Base-by-base conservation (phyloP, 176 grass and related monocot species). In the Chloris gayana region DNA sequence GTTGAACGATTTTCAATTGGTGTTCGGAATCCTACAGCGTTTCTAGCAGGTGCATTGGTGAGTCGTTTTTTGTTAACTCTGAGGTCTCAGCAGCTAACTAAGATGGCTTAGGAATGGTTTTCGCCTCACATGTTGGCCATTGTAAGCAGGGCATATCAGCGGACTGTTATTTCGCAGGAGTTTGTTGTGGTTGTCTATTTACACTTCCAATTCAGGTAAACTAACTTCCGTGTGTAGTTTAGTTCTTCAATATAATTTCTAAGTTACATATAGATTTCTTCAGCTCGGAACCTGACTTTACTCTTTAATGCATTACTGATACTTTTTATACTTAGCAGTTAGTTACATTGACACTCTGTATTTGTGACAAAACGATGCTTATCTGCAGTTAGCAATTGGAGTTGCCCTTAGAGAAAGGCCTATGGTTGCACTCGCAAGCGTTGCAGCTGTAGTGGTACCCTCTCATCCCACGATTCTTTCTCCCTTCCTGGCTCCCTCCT, bases 1-100 rank as follows among this genome's bases (percentile, higher is more conserved):
- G 94, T 97, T 87, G 91, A 93, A 67, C 44, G 94, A 63, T 93
- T 97, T 82, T 94, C 94, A 47, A 77, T 97, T 71, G 94, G 91
- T 26, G 79, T 79, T 22, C 85, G 94, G 47, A 97, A 97, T 85
- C 82, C 91, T 53, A 97, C 89, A 78, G 82, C 81, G 82, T 97
- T 97, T 89, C 65, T 97, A 83, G 94, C 94, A 45, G 94, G 94
- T 1, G 79, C 91, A 89, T 87, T 69, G 77, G 94, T 97, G 53
- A 88, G 91, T 84, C 21, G 80, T 78, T 44, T 78, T 44, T 78
- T 4, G 22, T 45, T 60, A 30, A 50, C 50, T 74, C n/a, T n/a
- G n/a, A n/a, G n/a, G n/a, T n/a, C 39, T 11, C 19, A 15, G 14
- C 39, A 0, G 35, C 17, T 49, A 33, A 30, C n/a, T 22, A 68